Evolutionary conservation across 805 yeast species (phyloP).

Genomic region (Metschnikowia colocasiae): DNA sequence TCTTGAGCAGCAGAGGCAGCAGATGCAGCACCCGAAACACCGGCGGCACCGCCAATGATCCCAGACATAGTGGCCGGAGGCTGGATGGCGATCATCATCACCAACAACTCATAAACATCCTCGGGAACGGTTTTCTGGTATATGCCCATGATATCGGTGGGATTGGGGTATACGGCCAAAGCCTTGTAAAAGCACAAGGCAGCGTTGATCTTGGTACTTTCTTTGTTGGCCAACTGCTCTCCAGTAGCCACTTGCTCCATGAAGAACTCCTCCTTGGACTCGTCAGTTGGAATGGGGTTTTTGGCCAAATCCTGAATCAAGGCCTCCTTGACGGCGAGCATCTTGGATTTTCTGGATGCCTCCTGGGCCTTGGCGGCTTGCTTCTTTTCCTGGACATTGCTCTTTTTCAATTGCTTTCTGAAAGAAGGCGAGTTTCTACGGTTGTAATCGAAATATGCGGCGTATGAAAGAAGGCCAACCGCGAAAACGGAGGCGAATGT

Average conservation of each 20-base stretch:
- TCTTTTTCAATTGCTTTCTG: conserved; percentile 69
- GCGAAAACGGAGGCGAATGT: conserved; percentile 44
- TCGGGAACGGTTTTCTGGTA: conserved; percentile 87
- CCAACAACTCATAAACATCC: conserved; percentile 75
- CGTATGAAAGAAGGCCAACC: conserved; percentile 65
- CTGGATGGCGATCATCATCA: conserved; percentile 83
- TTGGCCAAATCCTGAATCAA: conserved; percentile 60
- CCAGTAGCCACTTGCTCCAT: conserved; percentile 80
- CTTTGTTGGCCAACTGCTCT: conserved; percentile 68
- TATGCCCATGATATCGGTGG: conserved; percentile 83
- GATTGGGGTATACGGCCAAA: conserved; percentile 88
- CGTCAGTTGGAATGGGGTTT: conserved; percentile 72
- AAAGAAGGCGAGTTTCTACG: conserved; percentile 82
- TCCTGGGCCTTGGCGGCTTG: conserved; percentile 51
- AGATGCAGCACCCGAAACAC: conserved; percentile 24
- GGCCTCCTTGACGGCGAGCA: conserved; percentile 57
- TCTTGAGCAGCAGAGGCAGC: conserved; percentile 24
- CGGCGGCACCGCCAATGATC: conserved; percentile 46
- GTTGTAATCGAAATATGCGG: conserved; percentile 85
- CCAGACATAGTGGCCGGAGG: conserved; percentile 81
- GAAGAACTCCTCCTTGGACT: conserved; percentile 69
- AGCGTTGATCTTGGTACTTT: conserved; percentile 71
- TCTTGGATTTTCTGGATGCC: conserved; percentile 56
- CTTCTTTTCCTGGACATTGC: conserved; percentile 59
- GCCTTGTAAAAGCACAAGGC: conserved; percentile 94